A percentile compares a stretch with the other conserved stretches of the same genome.
Conservation (phyloP, 495 filamentous ascomycete genomes). For the Trichoderma virens region DNA sequence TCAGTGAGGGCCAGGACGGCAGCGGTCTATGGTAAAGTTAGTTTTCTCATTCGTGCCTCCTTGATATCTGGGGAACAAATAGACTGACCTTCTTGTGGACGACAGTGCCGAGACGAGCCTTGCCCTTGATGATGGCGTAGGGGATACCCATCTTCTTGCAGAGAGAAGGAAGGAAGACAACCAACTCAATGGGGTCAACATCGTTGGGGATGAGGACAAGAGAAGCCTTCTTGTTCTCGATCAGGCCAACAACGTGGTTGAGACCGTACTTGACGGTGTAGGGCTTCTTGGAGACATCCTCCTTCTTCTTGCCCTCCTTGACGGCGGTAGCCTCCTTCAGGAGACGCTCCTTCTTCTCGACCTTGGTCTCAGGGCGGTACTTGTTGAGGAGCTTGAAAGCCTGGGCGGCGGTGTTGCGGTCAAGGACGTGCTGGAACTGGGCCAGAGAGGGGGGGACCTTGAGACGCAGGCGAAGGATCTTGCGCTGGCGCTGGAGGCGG, state of each 20-base stretch:
- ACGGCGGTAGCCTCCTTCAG: constrained; percentile 95
- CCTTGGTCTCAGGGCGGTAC: constrained; percentile 98
- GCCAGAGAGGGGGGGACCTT: constrained; percentile 97
- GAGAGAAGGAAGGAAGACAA: constrained; percentile 96
- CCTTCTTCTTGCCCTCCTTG: constrained; percentile 99
- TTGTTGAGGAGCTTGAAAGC: constrained; percentile 98
- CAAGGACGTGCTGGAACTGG: constrained; percentile 94
- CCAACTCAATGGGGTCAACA: constrained; percentile 98
- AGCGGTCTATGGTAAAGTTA: constrained; percentile 61
- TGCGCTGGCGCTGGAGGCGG: constrained; percentile 98
- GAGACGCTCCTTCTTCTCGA: constrained; percentile 99
- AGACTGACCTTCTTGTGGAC: constrained; percentile 92
- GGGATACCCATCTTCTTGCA: constrained; percentile 99
- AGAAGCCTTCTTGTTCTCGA: constrained; percentile 99
- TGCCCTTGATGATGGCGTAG: constrained; percentile 99
- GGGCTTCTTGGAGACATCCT: constrained; percentile 99
- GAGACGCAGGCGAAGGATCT: constrained; percentile 96
- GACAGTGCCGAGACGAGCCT: constrained; percentile 95
- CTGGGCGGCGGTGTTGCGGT: constrained; percentile 97
- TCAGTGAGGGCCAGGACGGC: constrained; percentile 94
- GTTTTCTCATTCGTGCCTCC: neutral
- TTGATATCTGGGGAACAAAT: constrained; percentile 6
- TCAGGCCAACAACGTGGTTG: constrained; percentile 98
- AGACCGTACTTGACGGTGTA: constrained; percentile 99
- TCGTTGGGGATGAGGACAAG: constrained; percentile 98